Percentiles rank a stretch among this genome's conserved stretches.
Evolutionary conservation across 2,329 filamentous ascomycete genomes (phyloP).

Genomic region (Emericellopsis atlantica): DNA sequence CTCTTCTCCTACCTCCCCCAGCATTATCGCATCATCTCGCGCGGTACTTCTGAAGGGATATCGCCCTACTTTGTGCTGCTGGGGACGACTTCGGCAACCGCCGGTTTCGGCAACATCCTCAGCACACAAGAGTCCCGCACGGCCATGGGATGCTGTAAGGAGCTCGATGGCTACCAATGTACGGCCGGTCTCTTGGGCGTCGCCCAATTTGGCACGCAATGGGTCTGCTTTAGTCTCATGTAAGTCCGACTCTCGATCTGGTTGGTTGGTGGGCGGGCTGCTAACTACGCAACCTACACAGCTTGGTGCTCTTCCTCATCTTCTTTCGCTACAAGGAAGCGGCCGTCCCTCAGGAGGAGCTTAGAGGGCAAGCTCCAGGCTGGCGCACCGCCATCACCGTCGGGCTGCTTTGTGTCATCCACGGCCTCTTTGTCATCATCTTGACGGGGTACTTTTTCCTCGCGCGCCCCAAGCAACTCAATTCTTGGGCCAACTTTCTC

Average conservation of each 20-base stretch:
- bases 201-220: slow-evolving; percentile 82
- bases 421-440: slow-evolving; percentile 59
- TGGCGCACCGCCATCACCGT: slow-evolving; percentile 73
- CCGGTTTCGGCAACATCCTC: slow-evolving; percentile 84
- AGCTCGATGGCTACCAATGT: slow-evolving; percentile 72
- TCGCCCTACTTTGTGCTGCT: slow-evolving; percentile 91
- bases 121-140: slow-evolving; percentile 70
- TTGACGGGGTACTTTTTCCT: slow-evolving; percentile 57
- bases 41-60: slow-evolving; percentile 82
- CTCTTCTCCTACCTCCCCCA: slow-evolving; percentile 90
- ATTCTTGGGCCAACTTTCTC: slow-evolving; percentile 73
- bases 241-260: slow-evolving; percentile 28
- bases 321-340: slow-evolving; percentile 67
- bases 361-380: slow-evolving; percentile 41
- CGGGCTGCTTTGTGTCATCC: slow-evolving; percentile 57
- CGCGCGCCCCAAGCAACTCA: slow-evolving; percentile 49
- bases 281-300: slow-evolving; percentile 25
- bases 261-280: neutral
- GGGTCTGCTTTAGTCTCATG: slow-evolving; percentile 87
- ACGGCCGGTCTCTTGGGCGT: slow-evolving; percentile 78
- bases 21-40: slow-evolving; percentile 78
- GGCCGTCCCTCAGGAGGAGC: slow-evolving; percentile 34
- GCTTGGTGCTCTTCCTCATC: slow-evolving; percentile 83
- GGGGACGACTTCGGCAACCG: slow-evolving; percentile 81
- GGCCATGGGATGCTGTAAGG: slow-evolving; percentile 76